Evolutionary conservation across 1,284 basidiomycete species (phyloP).

Genomic region (Moesziomyces globuligerus): DNA sequence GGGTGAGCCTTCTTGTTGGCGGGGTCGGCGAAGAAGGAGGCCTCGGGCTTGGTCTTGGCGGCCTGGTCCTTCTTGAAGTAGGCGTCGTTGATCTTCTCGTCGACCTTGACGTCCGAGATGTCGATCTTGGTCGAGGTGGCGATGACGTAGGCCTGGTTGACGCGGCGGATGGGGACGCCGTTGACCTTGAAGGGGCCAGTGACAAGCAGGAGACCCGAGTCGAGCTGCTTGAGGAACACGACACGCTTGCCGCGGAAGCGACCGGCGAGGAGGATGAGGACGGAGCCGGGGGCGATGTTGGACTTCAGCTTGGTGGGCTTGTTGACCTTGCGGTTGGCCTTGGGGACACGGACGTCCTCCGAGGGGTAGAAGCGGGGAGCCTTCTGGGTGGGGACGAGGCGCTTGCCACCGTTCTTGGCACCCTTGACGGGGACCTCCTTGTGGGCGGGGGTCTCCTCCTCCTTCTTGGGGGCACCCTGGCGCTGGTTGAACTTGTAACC

Average conservation of each 20-base stretch:
- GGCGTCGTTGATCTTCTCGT: conserved; percentile 88
- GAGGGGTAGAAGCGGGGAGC: conserved; percentile 96
- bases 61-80: conserved; percentile 76
- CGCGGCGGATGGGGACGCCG: conserved; percentile 96
- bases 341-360: conserved; percentile 88
- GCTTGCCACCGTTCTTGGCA: conserved; percentile 89
- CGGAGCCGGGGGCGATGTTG: conserved; percentile 91
- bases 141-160: conserved; percentile 99
- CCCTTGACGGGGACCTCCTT: conserved; percentile 88
- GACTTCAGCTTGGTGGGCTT: conserved; percentile 78
- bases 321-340: conserved; percentile 88
- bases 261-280: conserved; percentile 96
- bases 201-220: conserved; percentile 90
- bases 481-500: conserved; percentile 79
- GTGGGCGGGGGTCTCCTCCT: conserved; percentile 71
- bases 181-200: conserved; percentile 99
- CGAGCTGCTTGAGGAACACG: conserved; percentile 96
- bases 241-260: conserved; percentile 98
- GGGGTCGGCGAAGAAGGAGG: conserved; percentile 94
- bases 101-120: conserved; percentile 76
- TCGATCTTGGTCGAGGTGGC: conserved; percentile 97
- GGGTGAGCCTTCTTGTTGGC: conserved; percentile 91
- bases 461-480: conserved; percentile 73
- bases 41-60: conserved; percentile 89
- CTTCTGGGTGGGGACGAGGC: conserved; percentile 84